Base-by-base conservation (phyloP, 2,329 filamentous ascomycete genomes). In the Lasiodiplodia citricola region DNA sequence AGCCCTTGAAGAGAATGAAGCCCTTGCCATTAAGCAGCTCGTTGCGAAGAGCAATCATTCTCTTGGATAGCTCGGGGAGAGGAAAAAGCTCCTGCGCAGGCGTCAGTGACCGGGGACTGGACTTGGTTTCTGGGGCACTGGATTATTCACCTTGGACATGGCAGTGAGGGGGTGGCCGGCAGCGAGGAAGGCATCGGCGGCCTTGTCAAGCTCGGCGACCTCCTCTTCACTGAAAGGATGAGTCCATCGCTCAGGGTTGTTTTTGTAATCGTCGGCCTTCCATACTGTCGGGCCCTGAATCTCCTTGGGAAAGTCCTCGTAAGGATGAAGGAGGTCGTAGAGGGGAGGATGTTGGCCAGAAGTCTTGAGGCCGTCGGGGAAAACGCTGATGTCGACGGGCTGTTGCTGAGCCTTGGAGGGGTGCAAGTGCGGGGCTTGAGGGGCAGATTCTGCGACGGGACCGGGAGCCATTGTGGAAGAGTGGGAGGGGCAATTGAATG, bases 1-100 rank as follows among this genome's bases (percentile, higher is more conserved):
- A 90, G 64, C 91, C 89, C 78, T 96, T 96, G 84, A 96, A 96
- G 16, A 97, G 86, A 71, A 96, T 91, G 82, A 97, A 97, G 18
- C 94, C 94, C 75, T 96, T 96, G 72, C 92, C 93, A 76, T 96
- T 88, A 68, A 96, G 80, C n/a, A 92, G 82, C 70, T 92, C 90
- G 21, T 86, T 83, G 62, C 88, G 86, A 70, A 92, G 84, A 2
- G 84, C 79, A 6, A 78, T 79, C 21, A 92, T 81, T 67, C 87
- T 85, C 2, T 75, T 72, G 10, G 83, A 80, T 50, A 92, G 84
- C 16, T 80, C 83, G 2, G 88, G 87, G 1, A 92, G 84, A 3
- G 80, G 82, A 78, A 92, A 92, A 75, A 88, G 88, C 41, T 80
- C 80, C 82, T 85, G 67, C 35, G 60, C 14, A 38, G 1, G 10